Percentiles rank a stretch among this genome's conserved stretches.
These are phyloP conservation scores for Malus orientalis DNA, from an alignment of 306 rosid genomes.

Conservation along the genomic window DNA sequence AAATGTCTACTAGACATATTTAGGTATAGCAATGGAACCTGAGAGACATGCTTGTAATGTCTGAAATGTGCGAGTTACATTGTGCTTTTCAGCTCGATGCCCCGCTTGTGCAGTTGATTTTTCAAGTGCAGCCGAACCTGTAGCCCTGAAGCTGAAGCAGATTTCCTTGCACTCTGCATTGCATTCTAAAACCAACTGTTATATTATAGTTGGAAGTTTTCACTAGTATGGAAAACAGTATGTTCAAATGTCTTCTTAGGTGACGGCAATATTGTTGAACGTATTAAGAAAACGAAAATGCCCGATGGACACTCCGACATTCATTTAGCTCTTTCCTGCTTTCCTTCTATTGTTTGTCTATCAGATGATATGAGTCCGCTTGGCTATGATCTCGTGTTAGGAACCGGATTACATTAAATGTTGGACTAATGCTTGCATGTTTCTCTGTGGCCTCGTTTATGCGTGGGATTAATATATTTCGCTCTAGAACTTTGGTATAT, in stretches of 20 bases:
- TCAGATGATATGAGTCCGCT: neutral
- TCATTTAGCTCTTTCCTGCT: neutral
- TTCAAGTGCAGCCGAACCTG: neutral
- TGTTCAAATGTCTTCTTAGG: neutral
- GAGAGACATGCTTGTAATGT: neutral
- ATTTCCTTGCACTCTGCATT: neutral
- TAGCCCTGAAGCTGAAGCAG: neutral
- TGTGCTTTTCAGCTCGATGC: neutral
- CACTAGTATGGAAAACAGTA: neutral
- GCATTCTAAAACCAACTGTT: neutral
- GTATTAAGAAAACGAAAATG: neutral
- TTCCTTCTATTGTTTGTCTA: neutral
- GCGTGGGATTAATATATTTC: neutral
- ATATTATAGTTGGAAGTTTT: neutral
- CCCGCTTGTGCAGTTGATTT: neutral
- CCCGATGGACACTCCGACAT: neutral
- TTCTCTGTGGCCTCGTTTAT: neutral
- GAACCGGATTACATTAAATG: neutral
- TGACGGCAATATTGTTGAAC: neutral
- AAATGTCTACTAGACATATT: neutral
- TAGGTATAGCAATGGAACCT: neutral
- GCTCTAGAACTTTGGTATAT: neutral
- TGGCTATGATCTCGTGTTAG: neutral
- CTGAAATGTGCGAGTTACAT: neutral
- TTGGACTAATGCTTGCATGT: neutral